These are phyloP conservation scores for Ogataea trehalophila DNA, from an alignment of 805 yeast species.

Conservation along the genomic window DNA sequence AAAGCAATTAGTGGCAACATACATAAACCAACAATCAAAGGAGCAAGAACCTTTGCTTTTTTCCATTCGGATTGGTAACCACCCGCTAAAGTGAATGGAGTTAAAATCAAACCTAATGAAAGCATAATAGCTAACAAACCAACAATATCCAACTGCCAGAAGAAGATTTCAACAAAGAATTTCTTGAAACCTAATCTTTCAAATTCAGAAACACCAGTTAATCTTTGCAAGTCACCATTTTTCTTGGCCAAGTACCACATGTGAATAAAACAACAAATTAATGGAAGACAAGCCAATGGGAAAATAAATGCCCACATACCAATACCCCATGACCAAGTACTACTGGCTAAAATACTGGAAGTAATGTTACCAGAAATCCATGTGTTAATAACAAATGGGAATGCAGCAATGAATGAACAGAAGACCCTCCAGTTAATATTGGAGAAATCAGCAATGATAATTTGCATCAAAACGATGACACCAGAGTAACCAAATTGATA, in stretches of 20 bases:
- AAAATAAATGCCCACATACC: slow-evolving; percentile 78
- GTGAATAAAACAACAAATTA: slow-evolving; percentile 47
- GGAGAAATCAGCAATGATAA: slow-evolving; percentile 64
- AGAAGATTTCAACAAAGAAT: slow-evolving; percentile 36
- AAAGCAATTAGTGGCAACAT: slow-evolving; percentile 52
- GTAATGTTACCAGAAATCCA: slow-evolving; percentile 69
- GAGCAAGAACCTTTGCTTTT: slow-evolving; percentile 58
- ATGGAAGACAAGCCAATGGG: slow-evolving; percentile 62
- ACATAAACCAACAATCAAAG: slow-evolving; percentile 62
- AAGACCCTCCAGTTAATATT: slow-evolving; percentile 67
- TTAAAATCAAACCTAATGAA: slow-evolving; percentile 58
- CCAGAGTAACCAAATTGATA: slow-evolving; percentile 61
- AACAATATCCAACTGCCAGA: slow-evolving; percentile 62
- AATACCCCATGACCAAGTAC: slow-evolving; percentile 66
- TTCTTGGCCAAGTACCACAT: slow-evolving; percentile 51
- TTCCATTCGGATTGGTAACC: slow-evolving; percentile 54
- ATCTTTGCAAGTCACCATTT: slow-evolving; percentile 44
- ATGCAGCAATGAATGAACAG: slow-evolving; percentile 59
- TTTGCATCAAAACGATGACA: slow-evolving; percentile 47
- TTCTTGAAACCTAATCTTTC: slow-evolving; percentile 29
- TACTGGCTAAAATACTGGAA: slow-evolving; percentile 29
- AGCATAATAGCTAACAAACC: slow-evolving; percentile 56
- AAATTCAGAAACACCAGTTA: slow-evolving; percentile 29
- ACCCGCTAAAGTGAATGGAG: slow-evolving; percentile 75
- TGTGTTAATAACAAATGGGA: slow-evolving; percentile 71